Conservation (phyloP, 163 green algal genomes). For the Coccomyxa subellipsoidea region DNA sequence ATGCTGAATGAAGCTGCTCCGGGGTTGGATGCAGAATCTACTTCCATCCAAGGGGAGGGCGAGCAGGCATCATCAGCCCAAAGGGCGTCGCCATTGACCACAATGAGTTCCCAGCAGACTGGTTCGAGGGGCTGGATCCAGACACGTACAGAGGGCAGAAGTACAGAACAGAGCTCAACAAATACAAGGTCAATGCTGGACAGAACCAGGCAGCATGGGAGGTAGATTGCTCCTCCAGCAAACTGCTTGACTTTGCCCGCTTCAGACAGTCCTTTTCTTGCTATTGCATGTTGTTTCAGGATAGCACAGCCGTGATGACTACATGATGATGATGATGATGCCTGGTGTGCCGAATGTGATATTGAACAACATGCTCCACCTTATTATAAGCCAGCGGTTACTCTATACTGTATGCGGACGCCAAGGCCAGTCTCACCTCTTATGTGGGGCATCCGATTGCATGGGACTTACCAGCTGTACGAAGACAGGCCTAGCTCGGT, state of each 20-base stretch:
- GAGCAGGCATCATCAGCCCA: constrained; percentile 30
- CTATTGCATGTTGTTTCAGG: too few species aligned
- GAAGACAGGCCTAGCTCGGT: too few species aligned
- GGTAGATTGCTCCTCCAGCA: not conserved
- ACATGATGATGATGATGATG: not conserved
- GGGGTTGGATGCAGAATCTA: constrained; percentile 29
- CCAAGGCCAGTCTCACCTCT: too few species aligned
- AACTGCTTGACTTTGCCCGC: too few species aligned
- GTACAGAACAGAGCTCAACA: constrained; percentile 47
- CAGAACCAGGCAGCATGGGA: constrained; percentile 59
- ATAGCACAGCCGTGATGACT: too few species aligned
- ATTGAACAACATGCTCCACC: too few species aligned
- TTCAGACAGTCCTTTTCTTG: too few species aligned
- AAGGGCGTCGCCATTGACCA: constrained; percentile 26
- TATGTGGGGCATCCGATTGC: too few species aligned
- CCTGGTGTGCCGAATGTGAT: too few species aligned
- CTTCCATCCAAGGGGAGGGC: constrained; percentile 42
- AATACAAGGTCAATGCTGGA: constrained; percentile 53
- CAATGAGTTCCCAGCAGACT: constrained; percentile 31
- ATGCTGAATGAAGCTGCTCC: not conserved
- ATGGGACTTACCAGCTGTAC: too few species aligned
- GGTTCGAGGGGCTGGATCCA: constrained; percentile 46
- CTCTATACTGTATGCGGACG: too few species aligned
- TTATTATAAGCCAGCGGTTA: too few species aligned
- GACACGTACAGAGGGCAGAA: constrained; percentile 34